phyloP scores from a whole-genome alignment of 176 grass and related monocot species.

The Rhynchospora pubera region DNA sequence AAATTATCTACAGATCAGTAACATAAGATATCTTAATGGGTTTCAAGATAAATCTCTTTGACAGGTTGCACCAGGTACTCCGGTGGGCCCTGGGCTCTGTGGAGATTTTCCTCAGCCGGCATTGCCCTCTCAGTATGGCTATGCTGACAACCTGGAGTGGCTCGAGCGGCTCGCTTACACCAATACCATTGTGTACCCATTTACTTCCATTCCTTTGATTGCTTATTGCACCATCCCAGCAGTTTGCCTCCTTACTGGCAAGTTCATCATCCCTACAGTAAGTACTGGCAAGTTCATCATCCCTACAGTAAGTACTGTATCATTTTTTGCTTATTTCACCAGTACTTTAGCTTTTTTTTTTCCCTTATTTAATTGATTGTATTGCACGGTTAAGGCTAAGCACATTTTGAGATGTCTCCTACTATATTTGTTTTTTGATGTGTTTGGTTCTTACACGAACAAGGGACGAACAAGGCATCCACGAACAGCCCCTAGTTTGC shows the following conservation, averaged over 20 bases:
- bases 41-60: too few species aligned
- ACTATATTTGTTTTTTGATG: background rate
- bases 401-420: background rate
- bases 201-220: constrained; percentile 82
- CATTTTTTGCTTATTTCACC: background rate
- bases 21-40: too few species aligned
- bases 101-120: constrained; percentile 92
- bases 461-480: too few species aligned
- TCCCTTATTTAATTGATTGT: background rate
- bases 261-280: constrained; percentile 91
- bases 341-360: background rate
- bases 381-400: background rate
- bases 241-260: constrained; percentile 80
- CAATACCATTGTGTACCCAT: constrained; percentile 95
- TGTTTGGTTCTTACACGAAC: too few species aligned
- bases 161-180: constrained; percentile 88
- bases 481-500: too few species aligned
- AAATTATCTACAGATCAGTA: too few species aligned
- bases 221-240: constrained; percentile 89
- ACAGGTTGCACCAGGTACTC: constrained; percentile 83
- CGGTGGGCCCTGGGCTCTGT: constrained; percentile 77
- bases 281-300: constrained; percentile 74
- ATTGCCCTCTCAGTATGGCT: constrained; percentile 93
- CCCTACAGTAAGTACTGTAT: constrained; percentile 41
- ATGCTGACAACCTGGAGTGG: constrained; percentile 82